Conservation (phyloP, 208 protist genomes). For the Trypanosoma theileri region DNA sequence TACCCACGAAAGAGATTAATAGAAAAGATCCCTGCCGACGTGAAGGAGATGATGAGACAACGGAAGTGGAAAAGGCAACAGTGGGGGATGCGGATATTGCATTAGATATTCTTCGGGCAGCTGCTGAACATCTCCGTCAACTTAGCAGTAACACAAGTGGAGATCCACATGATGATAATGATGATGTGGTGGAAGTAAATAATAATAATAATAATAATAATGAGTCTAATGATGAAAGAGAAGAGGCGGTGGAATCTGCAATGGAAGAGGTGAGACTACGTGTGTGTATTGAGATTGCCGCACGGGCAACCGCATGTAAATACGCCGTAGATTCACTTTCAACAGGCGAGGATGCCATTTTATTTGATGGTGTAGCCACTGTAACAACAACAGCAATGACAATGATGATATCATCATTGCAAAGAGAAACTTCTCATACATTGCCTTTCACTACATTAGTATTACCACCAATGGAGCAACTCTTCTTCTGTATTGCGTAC, state of each 20-base stretch:
- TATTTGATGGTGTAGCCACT: slow-evolving; percentile 40
- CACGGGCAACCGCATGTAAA: slow-evolving; percentile 46
- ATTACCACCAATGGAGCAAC: slow-evolving; percentile 46
- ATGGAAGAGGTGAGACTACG: slow-evolving; percentile 58
- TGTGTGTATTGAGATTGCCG: slow-evolving; percentile 59
- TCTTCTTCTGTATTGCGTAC: slow-evolving; percentile 74
- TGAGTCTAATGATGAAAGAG: slow-evolving; percentile 20
- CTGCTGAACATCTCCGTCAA: no score
- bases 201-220: no score
- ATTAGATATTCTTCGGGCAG: neutral
- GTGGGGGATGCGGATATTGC: neutral
- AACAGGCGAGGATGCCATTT: slow-evolving; percentile 49
- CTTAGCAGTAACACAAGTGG: no score
- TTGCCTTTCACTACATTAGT: slow-evolving; percentile 37
- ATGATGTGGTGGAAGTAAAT: no score
- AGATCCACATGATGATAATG: neutral
- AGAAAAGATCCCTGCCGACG: neutral
- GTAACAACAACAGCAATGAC: slow-evolving; percentile 17
- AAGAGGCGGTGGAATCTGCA: slow-evolving; percentile 35
- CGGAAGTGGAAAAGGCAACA: neutral
- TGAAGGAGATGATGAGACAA: slow-evolving; percentile 2
- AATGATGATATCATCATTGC: neutral
- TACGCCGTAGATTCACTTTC: slow-evolving; percentile 45
- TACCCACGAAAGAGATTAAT: neutral
- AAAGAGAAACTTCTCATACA: slow-evolving; percentile 10